Evolutionary conservation across 352 stramenopile species (phyloP), one percentile per base, ranked within the genome.

Genomic region (Globisporangium emineosum): DNA sequence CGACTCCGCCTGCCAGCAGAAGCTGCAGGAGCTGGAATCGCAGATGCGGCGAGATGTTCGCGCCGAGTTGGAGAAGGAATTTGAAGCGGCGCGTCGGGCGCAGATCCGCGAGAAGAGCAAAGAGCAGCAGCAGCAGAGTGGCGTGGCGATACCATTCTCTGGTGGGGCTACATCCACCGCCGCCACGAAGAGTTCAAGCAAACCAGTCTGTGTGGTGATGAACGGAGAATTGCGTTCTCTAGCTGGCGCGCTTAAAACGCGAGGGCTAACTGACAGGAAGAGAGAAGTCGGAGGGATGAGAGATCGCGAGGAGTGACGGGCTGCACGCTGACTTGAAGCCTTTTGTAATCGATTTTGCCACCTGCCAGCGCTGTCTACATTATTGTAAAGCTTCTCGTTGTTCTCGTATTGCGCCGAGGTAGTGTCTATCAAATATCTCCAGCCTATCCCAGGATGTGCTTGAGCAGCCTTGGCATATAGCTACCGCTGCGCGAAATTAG

Each of bases 41-140:
- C 55, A 64, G 17, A 88, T 83, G 68, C 71, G 82, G 2, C 60
- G 70, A 29, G 64, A 86, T 17, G 86, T 91, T 61, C 82, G 82
- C 15, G 54, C 79, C 37, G 84, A 90, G 21, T 68, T 93, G 1
- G 84, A 91, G 66, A 72, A 73, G n/a, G 77, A 90, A 54, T 64
- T 86, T 1, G 79, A 93, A 47, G 73, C 73, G 0, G 57, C 74
- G 25, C 68, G 82, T 21, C 69, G 84, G 58, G 62, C 56, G 1
- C 67, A 74, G 43, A 63, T 82, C 60, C 71, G 66, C 23, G 49
- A 60, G 12, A 57, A 63, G 35, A 57, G 53, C 53, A 62, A 57
- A 17, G 55, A 57, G 32, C 53, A 63, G 12, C 27, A 27, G 45
- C 52, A 56, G 35, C 29, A 35, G 37, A 43, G n/a, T 15, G 8